Evolutionary conservation across 202 grass and related monocot species (phyloP).

Genomic region (Brachypodium distachyon): DNA sequence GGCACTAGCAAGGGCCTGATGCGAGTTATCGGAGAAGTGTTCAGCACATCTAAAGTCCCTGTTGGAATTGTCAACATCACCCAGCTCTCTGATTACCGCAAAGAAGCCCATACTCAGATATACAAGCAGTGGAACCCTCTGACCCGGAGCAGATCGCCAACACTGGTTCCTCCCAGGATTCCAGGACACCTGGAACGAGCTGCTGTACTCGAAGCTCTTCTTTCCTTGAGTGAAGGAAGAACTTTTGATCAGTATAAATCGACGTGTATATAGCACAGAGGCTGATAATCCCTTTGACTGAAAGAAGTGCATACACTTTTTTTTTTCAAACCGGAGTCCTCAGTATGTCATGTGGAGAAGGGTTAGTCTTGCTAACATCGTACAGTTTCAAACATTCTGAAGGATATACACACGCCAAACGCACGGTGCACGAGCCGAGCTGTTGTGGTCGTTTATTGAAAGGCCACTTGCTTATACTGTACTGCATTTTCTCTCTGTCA

Average conservation of each 20-base stretch:
- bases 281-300: background rate
- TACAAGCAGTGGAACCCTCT: constrained; percentile 70
- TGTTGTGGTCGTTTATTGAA: background rate
- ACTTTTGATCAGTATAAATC: background rate
- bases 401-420: background rate
- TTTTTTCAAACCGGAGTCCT: background rate
- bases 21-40: constrained; percentile 59
- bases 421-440: background rate
- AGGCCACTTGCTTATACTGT: constrained; percentile 22
- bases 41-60: constrained; percentile 36
- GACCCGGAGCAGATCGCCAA: constrained; percentile 60
- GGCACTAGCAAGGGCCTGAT: constrained; percentile 77
- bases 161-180: constrained; percentile 95
- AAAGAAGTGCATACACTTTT: background rate
- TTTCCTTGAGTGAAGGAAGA: constrained; percentile 37
- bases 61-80: constrained; percentile 79
- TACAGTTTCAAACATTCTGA: constrained; percentile 6
- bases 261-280: background rate
- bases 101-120: constrained; percentile 78
- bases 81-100: constrained; percentile 88
- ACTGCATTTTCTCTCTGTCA: background rate
- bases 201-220: constrained; percentile 77
- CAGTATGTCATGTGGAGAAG: background rate
- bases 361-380: constrained; percentile 8
- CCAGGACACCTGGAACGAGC: constrained; percentile 96